These are phyloP conservation scores for Magnaporthiopsis incrustans DNA, from an alignment of 2,329 filamentous ascomycete genomes.

Conservation along the genomic window DNA sequence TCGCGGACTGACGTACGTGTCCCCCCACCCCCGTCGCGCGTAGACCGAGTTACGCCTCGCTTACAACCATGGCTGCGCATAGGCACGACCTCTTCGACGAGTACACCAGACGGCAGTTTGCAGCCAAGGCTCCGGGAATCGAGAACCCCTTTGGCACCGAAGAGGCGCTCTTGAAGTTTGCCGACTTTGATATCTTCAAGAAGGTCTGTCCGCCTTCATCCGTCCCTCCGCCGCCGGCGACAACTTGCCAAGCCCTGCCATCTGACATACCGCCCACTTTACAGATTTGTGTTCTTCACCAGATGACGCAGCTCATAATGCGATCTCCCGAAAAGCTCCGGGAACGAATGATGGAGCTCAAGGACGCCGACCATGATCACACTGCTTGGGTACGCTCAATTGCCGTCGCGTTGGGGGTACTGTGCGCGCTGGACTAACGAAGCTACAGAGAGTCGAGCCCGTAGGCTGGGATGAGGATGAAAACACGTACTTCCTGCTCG, in stretches of 20 bases:
- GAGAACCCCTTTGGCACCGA: constrained; percentile 76
- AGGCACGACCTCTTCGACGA: constrained; percentile 88
- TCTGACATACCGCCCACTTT: constrained; percentile 3
- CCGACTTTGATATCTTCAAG: constrained; percentile 71
- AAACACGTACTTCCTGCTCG: constrained; percentile 79
- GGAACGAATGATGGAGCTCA: constrained; percentile 75
- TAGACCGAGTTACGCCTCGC: neutral
- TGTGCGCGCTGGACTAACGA: constrained; percentile 17
- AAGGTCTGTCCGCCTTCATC: constrained; percentile 45
- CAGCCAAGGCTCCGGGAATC: constrained; percentile 65
- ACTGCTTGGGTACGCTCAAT: constrained; percentile 67
- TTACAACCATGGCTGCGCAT: constrained; percentile 1
- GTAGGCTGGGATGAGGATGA: constrained; percentile 86
- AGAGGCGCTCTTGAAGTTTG: constrained; percentile 65
- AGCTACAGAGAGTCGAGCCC: constrained; percentile 60
- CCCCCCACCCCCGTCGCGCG: neutral
- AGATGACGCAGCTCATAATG: constrained; percentile 84
- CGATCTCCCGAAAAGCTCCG: constrained; percentile 79
- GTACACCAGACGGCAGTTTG: constrained; percentile 82
- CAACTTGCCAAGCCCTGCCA: neutral
- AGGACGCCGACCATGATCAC: constrained; percentile 79
- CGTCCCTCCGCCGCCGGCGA: too few relatives aligned
- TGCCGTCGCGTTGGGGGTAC: constrained; percentile 18
- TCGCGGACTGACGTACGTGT: constrained; percentile 77
- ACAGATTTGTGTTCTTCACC: constrained; percentile 70